These are phyloP conservation scores for Torulaspora franciscae DNA, from an alignment of 805 yeast genomes.

Conservation along the genomic window DNA sequence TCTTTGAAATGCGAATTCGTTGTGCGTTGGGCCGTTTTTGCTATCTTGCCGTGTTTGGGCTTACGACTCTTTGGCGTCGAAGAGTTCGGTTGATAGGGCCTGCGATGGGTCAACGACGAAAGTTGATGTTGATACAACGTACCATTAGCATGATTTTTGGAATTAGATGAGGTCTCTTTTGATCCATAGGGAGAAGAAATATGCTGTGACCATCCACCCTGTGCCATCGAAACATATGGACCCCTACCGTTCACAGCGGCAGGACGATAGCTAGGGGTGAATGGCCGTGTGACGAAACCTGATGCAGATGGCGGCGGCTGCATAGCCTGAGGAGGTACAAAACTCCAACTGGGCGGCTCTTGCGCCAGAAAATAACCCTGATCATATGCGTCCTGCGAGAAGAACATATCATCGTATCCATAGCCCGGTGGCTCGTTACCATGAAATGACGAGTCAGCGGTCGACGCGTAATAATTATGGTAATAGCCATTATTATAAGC, in stretches of 20 bases:
- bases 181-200: slow-evolving; percentile 15
- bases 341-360: slow-evolving; percentile 19
- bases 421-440: slow-evolving; percentile 9
- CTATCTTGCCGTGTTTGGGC: slow-evolving; percentile 16
- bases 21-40: slow-evolving; percentile 17
- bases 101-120: slow-evolving; percentile 13
- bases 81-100: slow-evolving; percentile 12
- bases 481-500: slow-evolving; percentile 9
- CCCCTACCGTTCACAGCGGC: slow-evolving; percentile 20
- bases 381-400: slow-evolving; percentile 15
- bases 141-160: slow-evolving; percentile 14
- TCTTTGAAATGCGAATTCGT: slow-evolving; percentile 13
- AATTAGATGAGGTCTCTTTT: slow-evolving; percentile 13
- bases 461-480: slow-evolving; percentile 11
- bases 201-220: slow-evolving; percentile 14
- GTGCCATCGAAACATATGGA: slow-evolving; percentile 17
- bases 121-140: slow-evolving; percentile 17
- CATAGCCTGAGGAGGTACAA: slow-evolving; percentile 21
- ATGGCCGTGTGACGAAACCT: slow-evolving; percentile 17
- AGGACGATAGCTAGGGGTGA: slow-evolving; percentile 20
- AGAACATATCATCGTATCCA: slow-evolving; percentile 18
- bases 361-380: slow-evolving; percentile 17
- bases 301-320: slow-evolving; percentile 19
- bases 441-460: slow-evolving; percentile 5
- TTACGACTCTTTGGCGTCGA: slow-evolving; percentile 12